phyloP scores from a whole-genome alignment of 2,329 filamentous ascomycete genomes.

The Cercospora brassicicola region DNA sequence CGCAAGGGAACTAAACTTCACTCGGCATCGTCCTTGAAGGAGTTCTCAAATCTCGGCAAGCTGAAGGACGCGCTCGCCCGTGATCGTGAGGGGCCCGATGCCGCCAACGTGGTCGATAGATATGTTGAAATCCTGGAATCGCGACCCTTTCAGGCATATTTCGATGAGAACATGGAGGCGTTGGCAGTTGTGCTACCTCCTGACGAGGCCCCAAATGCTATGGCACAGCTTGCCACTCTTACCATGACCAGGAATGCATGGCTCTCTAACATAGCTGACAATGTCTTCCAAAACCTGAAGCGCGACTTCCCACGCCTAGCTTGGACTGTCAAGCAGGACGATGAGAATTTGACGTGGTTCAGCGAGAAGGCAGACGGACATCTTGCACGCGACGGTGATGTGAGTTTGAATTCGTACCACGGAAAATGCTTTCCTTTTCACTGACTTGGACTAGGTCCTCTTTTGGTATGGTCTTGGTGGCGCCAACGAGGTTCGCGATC shows the following conservation, averaged over 20 bases:
- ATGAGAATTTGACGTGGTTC: constrained; percentile 98
- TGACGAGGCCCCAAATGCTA: constrained; percentile 62
- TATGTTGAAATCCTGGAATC: constrained; percentile 77
- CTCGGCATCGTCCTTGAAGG: constrained; percentile 66
- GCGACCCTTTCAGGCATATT: constrained; percentile 87
- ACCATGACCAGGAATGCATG: constrained; percentile 93
- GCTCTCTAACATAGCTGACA: constrained; percentile 92
- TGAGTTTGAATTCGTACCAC: background rate
- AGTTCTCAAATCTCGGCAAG: constrained; percentile 73
- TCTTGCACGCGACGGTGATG: constrained; percentile 73
- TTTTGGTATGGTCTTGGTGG: constrained; percentile 94
- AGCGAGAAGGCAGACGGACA: constrained; percentile 95
- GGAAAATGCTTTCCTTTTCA: background rate
- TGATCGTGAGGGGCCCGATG: constrained; percentile 78
- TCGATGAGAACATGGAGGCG: constrained; percentile 90
- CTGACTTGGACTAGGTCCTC: constrained; percentile 53
- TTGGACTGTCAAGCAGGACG: constrained; percentile 95
- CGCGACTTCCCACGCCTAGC: constrained; percentile 88
- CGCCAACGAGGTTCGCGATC: constrained; percentile 74
- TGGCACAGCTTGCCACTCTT: constrained; percentile 84
- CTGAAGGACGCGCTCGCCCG: constrained; percentile 80
- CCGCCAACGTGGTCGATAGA: constrained; percentile 78
- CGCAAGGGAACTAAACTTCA: constrained; percentile 87
- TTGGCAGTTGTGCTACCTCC: constrained; percentile 84
- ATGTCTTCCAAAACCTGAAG: constrained; percentile 89